Percentiles rank a stretch among this genome's conserved stretches.
Conservation (phyloP, 805 yeast species). For the Cyberlindnera samutprakarnensis region DNA sequence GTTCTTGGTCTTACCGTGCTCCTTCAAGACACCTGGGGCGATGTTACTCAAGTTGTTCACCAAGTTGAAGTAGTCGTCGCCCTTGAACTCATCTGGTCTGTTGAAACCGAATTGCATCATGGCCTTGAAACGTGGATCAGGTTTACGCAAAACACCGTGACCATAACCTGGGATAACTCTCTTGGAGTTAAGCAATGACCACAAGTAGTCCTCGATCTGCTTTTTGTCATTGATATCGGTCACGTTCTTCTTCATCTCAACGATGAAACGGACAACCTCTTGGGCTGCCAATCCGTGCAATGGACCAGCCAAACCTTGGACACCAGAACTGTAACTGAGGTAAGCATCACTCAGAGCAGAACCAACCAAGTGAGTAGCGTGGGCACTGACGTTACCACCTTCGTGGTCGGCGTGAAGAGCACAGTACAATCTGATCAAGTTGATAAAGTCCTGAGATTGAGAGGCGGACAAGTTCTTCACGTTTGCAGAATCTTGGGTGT, state of each 20-base stretch:
- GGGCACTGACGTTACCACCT: conserved; percentile 82
- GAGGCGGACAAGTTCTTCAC: conserved; percentile 23
- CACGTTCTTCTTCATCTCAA: conserved; percentile 49
- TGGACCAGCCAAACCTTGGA: conserved; percentile 82
- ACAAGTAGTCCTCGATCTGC: conserved; percentile 57
- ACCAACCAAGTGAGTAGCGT: conserved; percentile 76
- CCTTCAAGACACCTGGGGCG: conserved; percentile 66
- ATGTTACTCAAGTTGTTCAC: conserved; percentile 59
- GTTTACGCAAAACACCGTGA: conserved; percentile 76
- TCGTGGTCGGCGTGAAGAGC: conserved; percentile 78
- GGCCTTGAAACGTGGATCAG: conserved; percentile 77
- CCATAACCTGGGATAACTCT: conserved; percentile 87
- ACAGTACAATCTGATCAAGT: conserved; percentile 64
- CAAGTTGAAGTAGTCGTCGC: conserved; percentile 57
- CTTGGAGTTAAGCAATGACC: conserved; percentile 65
- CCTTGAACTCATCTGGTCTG: conserved; percentile 45
- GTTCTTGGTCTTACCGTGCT: conserved; percentile 81
- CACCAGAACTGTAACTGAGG: conserved; percentile 70
- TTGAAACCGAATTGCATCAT: conserved; percentile 59
- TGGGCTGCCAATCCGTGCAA: conserved; percentile 82
- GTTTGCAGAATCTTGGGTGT: conserved; percentile 32
- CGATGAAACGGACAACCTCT: conserved; percentile 71
- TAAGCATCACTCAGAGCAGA: conserved; percentile 74
- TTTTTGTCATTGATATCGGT: conserved; percentile 24
- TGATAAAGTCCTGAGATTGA: conserved; percentile 52